These are phyloP conservation scores for Teratosphaeria epicoccoides DNA, from an alignment of 2,329 filamentous ascomycete genomes.

Conservation along the genomic window DNA sequence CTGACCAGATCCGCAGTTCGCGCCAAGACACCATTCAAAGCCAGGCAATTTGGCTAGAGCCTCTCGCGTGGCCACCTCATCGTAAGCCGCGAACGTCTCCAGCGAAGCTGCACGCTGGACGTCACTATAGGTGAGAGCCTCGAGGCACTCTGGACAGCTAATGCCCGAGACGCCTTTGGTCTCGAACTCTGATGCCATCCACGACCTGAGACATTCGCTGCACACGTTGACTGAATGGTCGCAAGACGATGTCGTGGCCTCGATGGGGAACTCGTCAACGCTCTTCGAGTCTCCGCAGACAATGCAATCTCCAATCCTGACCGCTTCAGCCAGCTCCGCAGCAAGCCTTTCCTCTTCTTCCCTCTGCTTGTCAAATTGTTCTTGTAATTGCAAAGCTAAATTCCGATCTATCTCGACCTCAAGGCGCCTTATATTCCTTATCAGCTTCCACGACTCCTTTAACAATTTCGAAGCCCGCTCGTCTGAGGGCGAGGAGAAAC, in stretches of 20 bases:
- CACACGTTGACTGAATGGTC: slow-evolving; percentile 27
- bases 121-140: slow-evolving; percentile 34
- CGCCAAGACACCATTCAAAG: slow-evolving; percentile 44
- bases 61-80: slow-evolving; percentile 34
- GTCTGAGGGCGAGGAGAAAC: not conserved
- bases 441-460: not conserved
- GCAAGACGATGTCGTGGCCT: slow-evolving; percentile 26
- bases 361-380: not conserved
- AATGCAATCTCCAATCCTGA: not conserved
- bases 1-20: slow-evolving; percentile 43
- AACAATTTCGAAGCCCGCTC: not conserved
- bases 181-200: slow-evolving; percentile 29
- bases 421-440: not conserved
- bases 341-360: not conserved
- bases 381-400: not conserved
- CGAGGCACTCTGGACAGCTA: slow-evolving; percentile 43
- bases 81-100: slow-evolving; percentile 38
- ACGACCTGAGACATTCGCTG: slow-evolving; percentile 27
- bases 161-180: slow-evolving; percentile 37
- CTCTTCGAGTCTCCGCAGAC: slow-evolving; percentile 16
- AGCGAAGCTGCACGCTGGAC: slow-evolving; percentile 37
- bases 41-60: slow-evolving; percentile 34
- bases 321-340: not conserved
- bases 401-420: not conserved
- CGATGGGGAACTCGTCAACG: slow-evolving; percentile 23